Base-by-base conservation (phyloP, 169 alveolate species). In the Cryptosporidium viatorum region DNA sequence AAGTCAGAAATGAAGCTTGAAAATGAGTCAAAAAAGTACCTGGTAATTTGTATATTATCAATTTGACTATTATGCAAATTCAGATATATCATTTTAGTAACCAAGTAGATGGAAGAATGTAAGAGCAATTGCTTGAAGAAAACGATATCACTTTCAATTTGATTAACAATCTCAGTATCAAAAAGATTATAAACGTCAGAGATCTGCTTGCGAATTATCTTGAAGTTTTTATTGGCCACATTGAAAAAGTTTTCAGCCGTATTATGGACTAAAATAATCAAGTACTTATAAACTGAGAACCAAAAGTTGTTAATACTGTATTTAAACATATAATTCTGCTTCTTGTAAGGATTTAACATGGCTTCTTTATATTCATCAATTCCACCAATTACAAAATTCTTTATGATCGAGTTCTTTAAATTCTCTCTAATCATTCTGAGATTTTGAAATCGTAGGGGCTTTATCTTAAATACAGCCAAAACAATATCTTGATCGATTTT, bases 21-120 rank as follows among this genome's bases (percentile, higher is more conserved):
- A 37, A 51, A 73, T 31, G 62, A 43, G 37, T 73, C 39, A 55
- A 73, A 73, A 73, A 73, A 73, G 29, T 33, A 35, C 33, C 86
- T 73, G 23, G 33, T 6, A 1, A 55, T 9, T n/a, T 73, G 71
- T 39, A 59, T 50, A 55, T 4, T 18, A 31, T 73, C 86, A 16
- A 26, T 45, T 14, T 55, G 35, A 3, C 0, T 65, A 9, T 16
- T 14, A 21, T 37, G 1, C 16, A 31, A n/a, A 3, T 12, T 23
- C 16, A 55, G 21, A 37, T 37, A 33, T 3, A 55, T 50, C 7
- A 73, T 58, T 51, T 37, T 31, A n/a, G 69, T 16, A 0, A 48
- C 4, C 16, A 71, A 23, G 48, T 71, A 71, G 12, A 73, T 73
- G 0, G 70, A 33, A 3, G 86, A 73, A 43, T 26, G 23, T 58